These are phyloP conservation scores for Malus hybrid DNA, from an alignment of 331 rosid genomes.

Conservation along the genomic window DNA sequence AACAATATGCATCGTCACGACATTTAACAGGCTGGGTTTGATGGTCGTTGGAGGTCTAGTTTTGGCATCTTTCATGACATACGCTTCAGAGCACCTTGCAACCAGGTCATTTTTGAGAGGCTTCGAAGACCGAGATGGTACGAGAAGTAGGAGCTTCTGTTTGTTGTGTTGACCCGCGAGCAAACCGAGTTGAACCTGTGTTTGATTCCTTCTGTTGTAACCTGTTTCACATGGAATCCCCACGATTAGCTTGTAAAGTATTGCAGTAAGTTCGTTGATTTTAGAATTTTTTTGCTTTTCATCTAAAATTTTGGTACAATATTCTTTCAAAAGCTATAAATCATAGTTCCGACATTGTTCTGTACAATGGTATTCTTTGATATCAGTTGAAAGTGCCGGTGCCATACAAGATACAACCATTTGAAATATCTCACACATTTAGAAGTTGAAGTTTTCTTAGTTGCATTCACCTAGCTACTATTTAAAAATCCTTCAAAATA, in stretches of 20 bases:
- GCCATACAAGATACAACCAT: too few relatives aligned
- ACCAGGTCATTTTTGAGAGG: slow-evolving; percentile 75
- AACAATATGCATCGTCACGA: not conserved
- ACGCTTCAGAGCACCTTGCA: slow-evolving; percentile 87
- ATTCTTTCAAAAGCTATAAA: not conserved
- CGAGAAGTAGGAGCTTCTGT: slow-evolving; percentile 42
- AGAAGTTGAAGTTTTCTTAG: too few relatives aligned
- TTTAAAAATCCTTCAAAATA: too few relatives aligned
- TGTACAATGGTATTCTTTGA: not conserved
- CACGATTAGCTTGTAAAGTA: slow-evolving; percentile 12
- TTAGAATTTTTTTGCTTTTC: not conserved
- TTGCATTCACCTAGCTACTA: too few relatives aligned
- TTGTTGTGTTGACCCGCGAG: slow-evolving; percentile 36
- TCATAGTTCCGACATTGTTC: not conserved
- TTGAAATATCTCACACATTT: too few relatives aligned
- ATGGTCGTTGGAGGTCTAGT: slow-evolving; percentile 83
- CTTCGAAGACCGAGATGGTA: slow-evolving; percentile 52
- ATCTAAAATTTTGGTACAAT: not conserved
- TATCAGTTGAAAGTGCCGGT: not conserved
- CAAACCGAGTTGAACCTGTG: not conserved
- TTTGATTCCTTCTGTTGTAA: slow-evolving; percentile 3
- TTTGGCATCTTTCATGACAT: slow-evolving; percentile 91
- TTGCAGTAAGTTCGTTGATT: not conserved
- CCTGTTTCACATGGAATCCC: slow-evolving; percentile 5
- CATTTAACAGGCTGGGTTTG: slow-evolving; percentile 67